These are phyloP conservation scores for Flagelloscypha sp. DNA, from an alignment of 768 basidiomycete species.

Conservation along the genomic window DNA sequence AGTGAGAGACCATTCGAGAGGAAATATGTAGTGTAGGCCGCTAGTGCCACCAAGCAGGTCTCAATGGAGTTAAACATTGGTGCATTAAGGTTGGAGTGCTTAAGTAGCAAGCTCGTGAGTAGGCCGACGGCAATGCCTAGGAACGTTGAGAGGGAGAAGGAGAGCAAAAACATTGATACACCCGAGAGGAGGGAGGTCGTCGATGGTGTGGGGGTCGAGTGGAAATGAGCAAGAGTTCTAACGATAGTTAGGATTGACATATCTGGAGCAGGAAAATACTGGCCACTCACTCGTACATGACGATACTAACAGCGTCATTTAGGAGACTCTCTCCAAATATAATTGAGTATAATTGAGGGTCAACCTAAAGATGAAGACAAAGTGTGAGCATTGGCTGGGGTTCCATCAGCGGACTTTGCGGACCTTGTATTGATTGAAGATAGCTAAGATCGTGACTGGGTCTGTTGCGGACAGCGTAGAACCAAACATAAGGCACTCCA, in stretches of 20 bases:
- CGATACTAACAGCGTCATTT: slow-evolving; percentile 99
- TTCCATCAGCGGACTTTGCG: too few relatives aligned
- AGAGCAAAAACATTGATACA: slow-evolving; percentile 94
- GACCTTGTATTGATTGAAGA: slow-evolving; percentile 98
- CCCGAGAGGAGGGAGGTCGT: slow-evolving; percentile 89
- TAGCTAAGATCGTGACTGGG: slow-evolving; percentile 94
- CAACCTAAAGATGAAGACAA: too few relatives aligned
- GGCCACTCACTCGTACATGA: slow-evolving; percentile 94
- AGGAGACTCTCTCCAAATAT: slow-evolving; percentile 96
- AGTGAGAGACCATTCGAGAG: slow-evolving; percentile 94
- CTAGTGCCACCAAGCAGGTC: slow-evolving; percentile 90
- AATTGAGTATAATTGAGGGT: slow-evolving; percentile 93
- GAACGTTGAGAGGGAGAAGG: slow-evolving; percentile 91
- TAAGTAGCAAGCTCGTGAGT: slow-evolving; percentile 83
- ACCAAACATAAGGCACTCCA: slow-evolving; percentile 95
- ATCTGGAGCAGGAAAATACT: slow-evolving; percentile 1
- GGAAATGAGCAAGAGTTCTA: slow-evolving; percentile 89
- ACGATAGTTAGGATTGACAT: neutral
- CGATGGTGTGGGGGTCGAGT: too few relatives aligned
- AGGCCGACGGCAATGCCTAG: slow-evolving; percentile 90
- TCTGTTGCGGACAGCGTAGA: slow-evolving; percentile 97
- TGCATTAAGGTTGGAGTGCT: slow-evolving; percentile 84
- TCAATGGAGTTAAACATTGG: slow-evolving; percentile 92
- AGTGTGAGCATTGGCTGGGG: too few relatives aligned
- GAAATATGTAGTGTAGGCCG: slow-evolving; percentile 96